Base-by-base conservation (phyloP, 768 basidiomycete genomes). In the Phaffia australis region DNA sequence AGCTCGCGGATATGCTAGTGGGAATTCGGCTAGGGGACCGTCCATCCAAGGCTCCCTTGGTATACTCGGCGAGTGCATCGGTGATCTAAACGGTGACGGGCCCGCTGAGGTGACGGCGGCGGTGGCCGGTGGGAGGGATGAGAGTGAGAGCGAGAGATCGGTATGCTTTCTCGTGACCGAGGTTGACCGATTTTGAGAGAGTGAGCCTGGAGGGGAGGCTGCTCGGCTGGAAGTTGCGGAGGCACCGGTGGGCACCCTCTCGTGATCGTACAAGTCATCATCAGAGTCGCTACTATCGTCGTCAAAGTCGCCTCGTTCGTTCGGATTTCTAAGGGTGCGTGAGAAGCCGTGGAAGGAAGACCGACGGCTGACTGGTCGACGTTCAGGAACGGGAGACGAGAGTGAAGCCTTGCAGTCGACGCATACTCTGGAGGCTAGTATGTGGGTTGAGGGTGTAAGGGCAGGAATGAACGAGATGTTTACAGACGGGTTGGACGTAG, bases 21-120 rank as follows among this genome's bases (percentile, higher is more conserved):
- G 66, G 59, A 67, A 67, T 42, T 67, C 66, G 23, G 32, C 60
- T 2, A 67, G 60, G 18, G 66, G 66, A n/a, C 66, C 66, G 52
- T 67, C 66, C 66, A 67, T 67, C 66, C 66, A 67, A 11, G 66
- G 66, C 54, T 67, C 66, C n/a, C 57, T 47, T 2, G 66, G 66
- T 16, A 55, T 61, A 27, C 47, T 57, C 30, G 57, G 58, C n/a
- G 56, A 65, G 50, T 51, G 64, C 21, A 59, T 59, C 49, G 57
- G 50, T 25, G 55, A 65, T 16, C 57, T 42, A 18, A 59, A 65
- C 8, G 64, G 49, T 18, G 64, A 32, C 2, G 64, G 57, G 16
- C 50, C 30, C 23, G 64, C 25, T 1, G 56, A 49, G 27, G n/a
- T 32, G 58, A 16, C 25, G 56, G 63, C 1, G 54, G 25, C 16